Conservation (phyloP, 2,329 filamentous ascomycete genomes). For the Trichocomaceae sp. region DNA sequence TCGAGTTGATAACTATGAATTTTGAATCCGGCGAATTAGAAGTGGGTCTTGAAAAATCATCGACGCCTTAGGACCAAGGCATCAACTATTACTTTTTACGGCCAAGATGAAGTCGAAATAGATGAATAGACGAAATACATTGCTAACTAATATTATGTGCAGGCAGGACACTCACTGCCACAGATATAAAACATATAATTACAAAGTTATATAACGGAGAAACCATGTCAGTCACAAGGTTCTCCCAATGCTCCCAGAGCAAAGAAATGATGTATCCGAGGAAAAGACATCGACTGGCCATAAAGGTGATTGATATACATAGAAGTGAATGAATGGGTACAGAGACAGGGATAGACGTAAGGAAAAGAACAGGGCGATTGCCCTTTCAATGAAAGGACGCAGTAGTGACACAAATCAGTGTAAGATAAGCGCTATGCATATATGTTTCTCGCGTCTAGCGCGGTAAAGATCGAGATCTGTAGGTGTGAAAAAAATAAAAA, state of each 20-base stretch:
- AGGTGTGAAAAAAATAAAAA: neutral
- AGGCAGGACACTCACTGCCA: constrained; percentile 6
- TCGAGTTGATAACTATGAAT: neutral
- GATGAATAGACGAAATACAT: neutral
- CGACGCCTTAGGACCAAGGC: neutral
- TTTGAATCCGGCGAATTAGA: neutral
- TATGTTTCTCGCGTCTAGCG: constrained; percentile 15
- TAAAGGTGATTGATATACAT: neutral
- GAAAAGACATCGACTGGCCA: neutral
- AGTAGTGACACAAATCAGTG: constrained; percentile 4
- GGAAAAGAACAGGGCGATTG: constrained; percentile 15
- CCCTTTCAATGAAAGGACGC: constrained; percentile 2
- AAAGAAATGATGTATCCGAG: constrained; percentile 11
- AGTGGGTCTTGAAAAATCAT: neutral
- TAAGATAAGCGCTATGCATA: constrained; percentile 13
- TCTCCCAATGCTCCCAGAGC: constrained; percentile 13
- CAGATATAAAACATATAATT: constrained; percentile 11
- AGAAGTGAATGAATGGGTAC: constrained; percentile 11
- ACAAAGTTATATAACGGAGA: constrained; percentile 10
- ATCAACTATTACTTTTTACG: neutral
- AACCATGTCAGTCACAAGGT: neutral
- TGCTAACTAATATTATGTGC: constrained; percentile 15
- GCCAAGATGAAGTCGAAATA: neutral
- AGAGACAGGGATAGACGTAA: constrained; percentile 18
- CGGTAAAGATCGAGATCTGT: constrained; percentile 15